Conservation (phyloP, 345 rosid genomes). For the Sisymbrium irio region DNA sequence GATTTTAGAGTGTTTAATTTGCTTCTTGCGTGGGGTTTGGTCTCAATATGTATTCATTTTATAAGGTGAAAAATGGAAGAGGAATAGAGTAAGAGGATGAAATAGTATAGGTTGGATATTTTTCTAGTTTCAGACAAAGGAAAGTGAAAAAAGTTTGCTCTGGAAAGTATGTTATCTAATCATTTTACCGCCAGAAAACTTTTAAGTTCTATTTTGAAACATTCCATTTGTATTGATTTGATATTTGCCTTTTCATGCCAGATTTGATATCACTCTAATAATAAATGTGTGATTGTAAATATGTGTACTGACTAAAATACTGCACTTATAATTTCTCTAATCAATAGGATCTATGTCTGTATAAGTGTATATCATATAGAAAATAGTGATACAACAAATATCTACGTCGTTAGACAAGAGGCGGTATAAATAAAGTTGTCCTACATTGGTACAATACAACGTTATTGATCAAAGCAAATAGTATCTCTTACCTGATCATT, state of each 20-base stretch:
- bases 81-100: not conserved
- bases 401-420: too few relatives aligned
- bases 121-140: not conserved
- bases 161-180: conserved; percentile 2
- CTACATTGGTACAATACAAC: not conserved
- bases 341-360: too few relatives aligned
- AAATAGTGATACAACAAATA: too few relatives aligned
- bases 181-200: conserved; percentile 28
- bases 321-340: too few relatives aligned
- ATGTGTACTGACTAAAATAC: too few relatives aligned
- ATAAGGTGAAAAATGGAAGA: not conserved
- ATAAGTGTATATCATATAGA: too few relatives aligned
- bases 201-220: conserved; percentile 14
- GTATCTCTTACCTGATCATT: not conserved
- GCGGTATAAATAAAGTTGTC: too few relatives aligned
- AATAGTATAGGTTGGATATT: not conserved
- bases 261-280: not conserved
- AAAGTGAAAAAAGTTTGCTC: not conserved
- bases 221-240: not conserved
- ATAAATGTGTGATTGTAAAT: not conserved
- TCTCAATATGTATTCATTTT: conserved; percentile 10
- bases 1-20: conserved; percentile 1
- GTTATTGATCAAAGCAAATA: not conserved
- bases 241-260: not conserved
- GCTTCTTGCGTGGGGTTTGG: conserved; percentile 22